These are phyloP conservation scores for Nitzschia sp. DNA, from an alignment of 108 stramenopile genomes.

Conservation along the genomic window DNA sequence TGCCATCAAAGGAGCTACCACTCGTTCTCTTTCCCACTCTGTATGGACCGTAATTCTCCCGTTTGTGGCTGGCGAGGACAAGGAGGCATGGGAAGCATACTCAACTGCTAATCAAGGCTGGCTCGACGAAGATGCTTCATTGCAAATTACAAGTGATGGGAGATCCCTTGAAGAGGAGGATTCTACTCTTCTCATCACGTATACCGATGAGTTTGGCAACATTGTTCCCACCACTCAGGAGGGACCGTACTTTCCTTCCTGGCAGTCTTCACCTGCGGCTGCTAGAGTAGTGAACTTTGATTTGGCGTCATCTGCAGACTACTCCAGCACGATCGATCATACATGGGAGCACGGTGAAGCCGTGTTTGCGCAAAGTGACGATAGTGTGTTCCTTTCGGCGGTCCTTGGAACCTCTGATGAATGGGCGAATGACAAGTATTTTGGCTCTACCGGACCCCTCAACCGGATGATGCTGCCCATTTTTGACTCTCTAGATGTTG, in stretches of 20 bases:
- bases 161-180: background rate
- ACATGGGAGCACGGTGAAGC: conserved; percentile 22
- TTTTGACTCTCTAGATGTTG: conserved; percentile 32
- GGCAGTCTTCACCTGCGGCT: conserved; percentile 7
- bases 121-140: background rate
- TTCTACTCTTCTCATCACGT: background rate
- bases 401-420: background rate
- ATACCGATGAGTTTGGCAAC: background rate
- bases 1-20: conserved; percentile 6
- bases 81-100: conserved; percentile 15
- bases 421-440: conserved; percentile 17
- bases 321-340: conserved; percentile 35
- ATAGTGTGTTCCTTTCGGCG: conserved; percentile 2
- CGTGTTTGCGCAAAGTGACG: conserved; percentile 36
- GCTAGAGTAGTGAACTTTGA: conserved; percentile 8
- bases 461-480: conserved; percentile 50
- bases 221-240: background rate
- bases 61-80: background rate
- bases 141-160: background rate
- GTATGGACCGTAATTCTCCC: background rate
- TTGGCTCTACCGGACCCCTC: conserved; percentile 21
- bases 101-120: background rate
- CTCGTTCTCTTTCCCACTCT: conserved; percentile 8
- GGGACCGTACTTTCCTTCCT: conserved; percentile 14
- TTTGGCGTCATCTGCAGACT: conserved; percentile 8